Evolutionary conservation across 208 protist species (phyloP).

Genomic region (Leishmania gerbilli): DNA sequence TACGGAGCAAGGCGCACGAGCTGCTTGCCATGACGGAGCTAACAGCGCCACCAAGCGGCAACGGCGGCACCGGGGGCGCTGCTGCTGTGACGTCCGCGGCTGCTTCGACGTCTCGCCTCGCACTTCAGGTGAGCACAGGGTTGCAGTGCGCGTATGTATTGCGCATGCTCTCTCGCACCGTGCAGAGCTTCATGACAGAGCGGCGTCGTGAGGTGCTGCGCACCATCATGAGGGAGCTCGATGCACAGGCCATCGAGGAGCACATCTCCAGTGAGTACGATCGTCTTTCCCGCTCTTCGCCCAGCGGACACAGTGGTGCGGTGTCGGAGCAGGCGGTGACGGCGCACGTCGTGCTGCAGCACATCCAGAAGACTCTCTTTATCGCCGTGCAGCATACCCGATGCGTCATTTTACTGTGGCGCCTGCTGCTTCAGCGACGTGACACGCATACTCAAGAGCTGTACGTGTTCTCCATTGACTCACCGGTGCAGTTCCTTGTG

Average conservation of each 20-base stretch:
- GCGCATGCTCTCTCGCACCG: constrained; percentile 48
- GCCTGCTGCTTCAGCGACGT: constrained; percentile 52
- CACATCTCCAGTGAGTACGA: constrained; percentile 40
- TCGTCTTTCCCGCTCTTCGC: not conserved
- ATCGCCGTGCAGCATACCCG: constrained; percentile 61
- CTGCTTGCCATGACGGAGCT: constrained; percentile 46
- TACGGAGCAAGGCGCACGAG: constrained; percentile 59
- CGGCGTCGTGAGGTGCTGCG: constrained; percentile 71
- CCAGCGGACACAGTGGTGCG: constrained; percentile 8
- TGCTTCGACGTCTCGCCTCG: constrained; percentile 16
- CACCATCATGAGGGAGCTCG: constrained; percentile 64
- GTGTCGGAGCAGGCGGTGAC: constrained; percentile 36
- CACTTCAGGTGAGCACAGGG: constrained; percentile 44
- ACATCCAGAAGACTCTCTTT: constrained; percentile 57
- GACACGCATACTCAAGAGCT: constrained; percentile 44
- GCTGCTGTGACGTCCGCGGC: not conserved
- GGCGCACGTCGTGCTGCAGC: constrained; percentile 38
- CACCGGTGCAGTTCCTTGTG: constrained; percentile 59
- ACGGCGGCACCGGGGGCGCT: not conserved
- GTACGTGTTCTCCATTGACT: constrained; percentile 48
- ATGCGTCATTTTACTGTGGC: constrained; percentile 68
- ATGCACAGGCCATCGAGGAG: constrained; percentile 50
- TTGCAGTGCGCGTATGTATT: constrained; percentile 71
- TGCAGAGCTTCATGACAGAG: constrained; percentile 73
- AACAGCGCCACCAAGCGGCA: constrained; percentile 6